Percentiles rank a stretch among this genome's conserved stretches.
These are phyloP conservation scores for Babesia microti DNA, from an alignment of 169 alveolate species.

Conservation along the genomic window DNA sequence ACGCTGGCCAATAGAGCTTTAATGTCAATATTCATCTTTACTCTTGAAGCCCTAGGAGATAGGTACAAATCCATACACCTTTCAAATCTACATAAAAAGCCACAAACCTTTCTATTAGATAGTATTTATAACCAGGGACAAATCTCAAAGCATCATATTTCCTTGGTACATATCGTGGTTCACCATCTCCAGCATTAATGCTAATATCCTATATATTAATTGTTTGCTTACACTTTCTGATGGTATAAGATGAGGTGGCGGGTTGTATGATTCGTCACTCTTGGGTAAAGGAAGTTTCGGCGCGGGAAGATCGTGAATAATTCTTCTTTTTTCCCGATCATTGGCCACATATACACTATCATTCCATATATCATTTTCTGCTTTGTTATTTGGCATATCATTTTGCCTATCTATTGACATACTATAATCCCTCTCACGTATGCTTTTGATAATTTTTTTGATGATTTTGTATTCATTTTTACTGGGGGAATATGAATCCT, in stretches of 20 bases:
- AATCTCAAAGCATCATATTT: conserved; percentile 74
- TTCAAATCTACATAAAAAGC: conserved; percentile 75
- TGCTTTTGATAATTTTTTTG: too few relatives aligned
- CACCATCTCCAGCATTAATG: conserved; percentile 26
- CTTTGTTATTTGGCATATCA: conserved; percentile 34
- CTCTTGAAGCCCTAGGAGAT: conserved; percentile 82
- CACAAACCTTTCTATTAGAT: conserved; percentile 56
- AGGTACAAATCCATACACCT: conserved; percentile 83
- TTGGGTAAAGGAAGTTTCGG: conserved; percentile 41
- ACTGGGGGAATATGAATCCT: too few relatives aligned
- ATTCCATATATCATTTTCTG: conserved; percentile 69
- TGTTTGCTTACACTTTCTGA: not conserved
- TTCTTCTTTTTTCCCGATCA: conserved; percentile 29
- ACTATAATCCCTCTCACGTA: too few relatives aligned
- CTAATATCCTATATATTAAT: conserved; percentile 1
- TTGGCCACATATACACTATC: conserved; percentile 55
- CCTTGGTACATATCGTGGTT: conserved; percentile 60
- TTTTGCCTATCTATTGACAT: too few relatives aligned
- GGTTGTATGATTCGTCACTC: conserved; percentile 43
- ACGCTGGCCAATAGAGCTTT: conserved; percentile 32
- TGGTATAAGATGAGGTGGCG: conserved; percentile 6
- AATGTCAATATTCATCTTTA: conserved; percentile 73
- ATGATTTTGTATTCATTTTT: too few relatives aligned
- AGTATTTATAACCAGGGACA: conserved; percentile 75
- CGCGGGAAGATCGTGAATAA: conserved; percentile 25